Conservation (phyloP, 148 eudicot genomes). For the Rhododendron ferrugineum region DNA sequence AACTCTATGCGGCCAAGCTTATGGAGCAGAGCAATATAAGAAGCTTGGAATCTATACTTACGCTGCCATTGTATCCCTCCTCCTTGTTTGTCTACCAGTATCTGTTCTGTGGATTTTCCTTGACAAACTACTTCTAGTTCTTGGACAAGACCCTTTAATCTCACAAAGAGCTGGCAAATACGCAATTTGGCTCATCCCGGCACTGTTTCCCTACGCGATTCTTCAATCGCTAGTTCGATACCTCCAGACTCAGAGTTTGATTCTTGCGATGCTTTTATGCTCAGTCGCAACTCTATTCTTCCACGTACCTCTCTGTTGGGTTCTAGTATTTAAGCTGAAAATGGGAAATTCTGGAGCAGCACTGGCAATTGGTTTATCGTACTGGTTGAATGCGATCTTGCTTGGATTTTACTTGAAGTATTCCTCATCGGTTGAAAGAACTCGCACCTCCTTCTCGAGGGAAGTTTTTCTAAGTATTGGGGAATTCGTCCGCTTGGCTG, state of each 20-base stretch:
- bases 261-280: slow-evolving; percentile 30
- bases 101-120: slow-evolving; percentile 31
- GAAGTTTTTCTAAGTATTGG: slow-evolving; percentile 19
- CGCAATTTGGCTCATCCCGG: slow-evolving; percentile 24
- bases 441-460: slow-evolving; percentile 21
- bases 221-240: slow-evolving; percentile 21
- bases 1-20: slow-evolving; percentile 49
- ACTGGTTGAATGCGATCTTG: slow-evolving; percentile 34
- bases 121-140: slow-evolving; percentile 23
- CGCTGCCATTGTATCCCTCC: slow-evolving; percentile 4
- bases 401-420: slow-evolving; percentile 29
- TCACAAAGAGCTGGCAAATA: slow-evolving; percentile 26
- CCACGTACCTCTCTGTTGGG: slow-evolving; percentile 40
- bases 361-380: slow-evolving; percentile 28
- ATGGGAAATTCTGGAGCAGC: slow-evolving; percentile 36
- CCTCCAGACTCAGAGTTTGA: slow-evolving; percentile 35
- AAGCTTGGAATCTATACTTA: slow-evolving; percentile 25
- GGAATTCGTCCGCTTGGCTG: slow-evolving; percentile 31
- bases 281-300: slow-evolving; percentile 19
- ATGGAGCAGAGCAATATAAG: slow-evolving; percentile 37
- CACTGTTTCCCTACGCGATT: slow-evolving; percentile 24
- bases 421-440: slow-evolving; percentile 29
- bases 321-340: slow-evolving; percentile 22
- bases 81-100: slow-evolving; percentile 27
- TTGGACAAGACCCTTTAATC: slow-evolving; percentile 32